A percentile compares a stretch with the other conserved stretches of the same genome.
These are phyloP conservation scores for Cladorrhinum samala DNA, from an alignment of 495 filamentous ascomycete genomes.

Conservation along the genomic window DNA sequence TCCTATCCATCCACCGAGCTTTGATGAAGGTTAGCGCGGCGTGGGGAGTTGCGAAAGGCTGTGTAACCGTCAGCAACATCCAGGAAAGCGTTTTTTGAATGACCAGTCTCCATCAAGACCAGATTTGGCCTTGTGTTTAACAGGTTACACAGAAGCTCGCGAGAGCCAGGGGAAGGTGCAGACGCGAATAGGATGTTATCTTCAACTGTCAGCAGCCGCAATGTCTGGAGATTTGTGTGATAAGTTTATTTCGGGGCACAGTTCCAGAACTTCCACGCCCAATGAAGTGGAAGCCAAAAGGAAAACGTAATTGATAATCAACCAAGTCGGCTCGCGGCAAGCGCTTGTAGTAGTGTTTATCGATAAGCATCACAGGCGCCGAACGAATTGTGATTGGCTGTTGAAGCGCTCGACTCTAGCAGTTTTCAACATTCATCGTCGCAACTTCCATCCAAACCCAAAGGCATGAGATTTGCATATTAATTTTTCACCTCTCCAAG, in stretches of 20 bases:
- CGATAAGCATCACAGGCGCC: conserved; percentile 16
- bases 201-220: no score
- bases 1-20: background rate
- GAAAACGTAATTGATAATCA: background rate
- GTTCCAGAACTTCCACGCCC: no score
- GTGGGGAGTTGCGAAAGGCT: background rate
- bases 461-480: background rate
- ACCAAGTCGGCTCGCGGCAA: background rate
- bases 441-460: conserved; percentile 16
- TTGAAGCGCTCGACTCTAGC: conserved; percentile 3
- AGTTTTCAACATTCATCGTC: background rate
- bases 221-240: background rate
- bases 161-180: no score
- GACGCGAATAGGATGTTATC: no score
- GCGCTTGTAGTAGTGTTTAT: conserved; percentile 3
- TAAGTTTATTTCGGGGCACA: no score
- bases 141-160: no score
- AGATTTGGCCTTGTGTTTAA: no score
- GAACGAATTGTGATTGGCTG: conserved; percentile 17
- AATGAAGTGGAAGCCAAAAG: no score
- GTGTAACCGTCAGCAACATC: background rate
- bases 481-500: background rate
- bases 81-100: no score
- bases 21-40: background rate
- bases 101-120: no score